These are phyloP conservation scores for Smittium culicis DNA, from an alignment of 371 early-diverging fungal species.

Conservation along the genomic window DNA sequence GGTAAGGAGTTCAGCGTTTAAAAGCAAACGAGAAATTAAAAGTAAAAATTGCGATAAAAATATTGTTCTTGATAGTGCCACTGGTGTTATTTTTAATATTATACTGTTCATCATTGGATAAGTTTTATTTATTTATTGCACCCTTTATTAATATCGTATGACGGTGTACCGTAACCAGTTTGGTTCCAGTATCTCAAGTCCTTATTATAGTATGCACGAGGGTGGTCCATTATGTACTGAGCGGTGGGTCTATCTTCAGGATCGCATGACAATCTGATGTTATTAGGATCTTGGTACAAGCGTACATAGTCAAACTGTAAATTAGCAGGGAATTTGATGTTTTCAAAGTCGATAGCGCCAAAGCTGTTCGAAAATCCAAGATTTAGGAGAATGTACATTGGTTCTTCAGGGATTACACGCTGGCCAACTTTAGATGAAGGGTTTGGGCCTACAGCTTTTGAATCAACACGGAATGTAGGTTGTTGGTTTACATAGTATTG, in stretches of 20 bases:
- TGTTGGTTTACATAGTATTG: conserved; percentile 32
- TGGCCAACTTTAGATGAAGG: conserved; percentile 26
- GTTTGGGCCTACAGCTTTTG: conserved; percentile 34
- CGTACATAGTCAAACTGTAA: conserved; percentile 40
- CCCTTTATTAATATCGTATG: conserved; percentile 21
- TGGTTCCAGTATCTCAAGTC: conserved; percentile 26
- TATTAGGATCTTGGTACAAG: conserved; percentile 38
- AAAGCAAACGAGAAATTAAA: too few species aligned
- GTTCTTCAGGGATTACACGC: conserved; percentile 36
- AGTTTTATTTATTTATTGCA: conserved; percentile 19
- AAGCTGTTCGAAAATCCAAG: conserved; percentile 35
- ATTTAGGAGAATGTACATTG: conserved; percentile 39
- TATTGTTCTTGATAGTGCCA: too few species aligned
- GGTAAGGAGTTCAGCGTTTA: too few species aligned
- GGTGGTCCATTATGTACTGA: conserved; percentile 36
- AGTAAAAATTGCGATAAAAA: too few species aligned
- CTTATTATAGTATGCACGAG: conserved; percentile 31
- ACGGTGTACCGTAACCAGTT: conserved; percentile 27
- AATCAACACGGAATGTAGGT: conserved; percentile 32
- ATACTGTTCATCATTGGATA: too few species aligned
- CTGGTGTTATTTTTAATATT: too few species aligned
- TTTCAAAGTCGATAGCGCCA: conserved; percentile 24
- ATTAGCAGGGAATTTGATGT: conserved; percentile 31
- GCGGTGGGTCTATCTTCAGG: conserved; percentile 37
- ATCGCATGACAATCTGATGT: conserved; percentile 36